Base-by-base conservation (phyloP, 768 basidiomycete genomes). In the Gloeophyllum trabeum region DNA sequence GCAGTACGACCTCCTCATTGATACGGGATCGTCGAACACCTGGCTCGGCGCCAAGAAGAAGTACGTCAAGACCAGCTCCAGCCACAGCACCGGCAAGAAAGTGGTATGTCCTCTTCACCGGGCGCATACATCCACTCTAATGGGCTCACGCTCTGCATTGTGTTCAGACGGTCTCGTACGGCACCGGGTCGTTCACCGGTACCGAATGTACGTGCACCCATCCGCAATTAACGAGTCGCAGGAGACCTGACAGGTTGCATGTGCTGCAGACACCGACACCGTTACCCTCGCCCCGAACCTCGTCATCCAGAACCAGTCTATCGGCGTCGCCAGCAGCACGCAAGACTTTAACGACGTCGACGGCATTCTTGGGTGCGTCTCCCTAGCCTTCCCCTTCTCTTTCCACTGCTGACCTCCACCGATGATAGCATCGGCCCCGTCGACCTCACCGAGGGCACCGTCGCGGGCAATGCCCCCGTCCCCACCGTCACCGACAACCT, bases 401-500 rank as follows among this genome's bases (percentile, higher is more conserved):
- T 32, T 32, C 28, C 16, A 10, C 28, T 32, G 16, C 16, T 32
- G 10, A 32, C 28, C 10, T 10, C 28, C 10, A 10, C 10, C 16
- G 16, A 10, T 16, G 10, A 10, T 34, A 70, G 67, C 14, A 64
- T 74, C 22, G 75, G 75, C 13, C 73, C 75, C 20, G 66, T 64
- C 2, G 67, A 74, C 52, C 61, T 75, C 26, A 75, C 70, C 14
- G 23, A 50, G 41, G 59, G 59, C 51, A 73, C 69, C n/a, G 68
- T 74, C 26, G 56, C 57, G 3, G 55, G 57, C 41, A 60, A 56
- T 6, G 35, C 52, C 2, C 52, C 55, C 16, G 65, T 75, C 18
- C 70, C 74, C 6, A 78, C 76, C 7, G 68, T 79, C 14, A 73
- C 68, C n/a, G 70, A 77, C 58, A 79, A 71, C 54, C 64, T 77